Percentiles rank a stretch among this genome's conserved stretches.
phyloP scores from a whole-genome alignment of 2,329 filamentous ascomycete genomes.

The Monosporascus sp. region DNA sequence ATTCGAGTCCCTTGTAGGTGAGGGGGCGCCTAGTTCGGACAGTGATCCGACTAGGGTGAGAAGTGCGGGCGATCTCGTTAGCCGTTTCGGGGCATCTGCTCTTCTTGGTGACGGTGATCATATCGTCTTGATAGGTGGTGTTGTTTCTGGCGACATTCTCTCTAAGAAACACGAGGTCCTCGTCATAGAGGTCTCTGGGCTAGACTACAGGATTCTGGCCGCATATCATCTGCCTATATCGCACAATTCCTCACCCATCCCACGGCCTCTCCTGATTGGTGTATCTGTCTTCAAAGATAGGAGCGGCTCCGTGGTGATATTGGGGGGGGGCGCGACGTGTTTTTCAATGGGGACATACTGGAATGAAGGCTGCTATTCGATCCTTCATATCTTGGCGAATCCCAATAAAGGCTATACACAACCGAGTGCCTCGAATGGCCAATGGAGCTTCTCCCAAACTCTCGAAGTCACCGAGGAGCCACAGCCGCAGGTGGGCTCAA shows the following conservation, averaged over 20 bases:
- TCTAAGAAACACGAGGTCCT: conserved; percentile 46
- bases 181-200: conserved; percentile 29
- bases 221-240: conserved; percentile 3
- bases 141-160: conserved; percentile 36
- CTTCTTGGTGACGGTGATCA: conserved; percentile 20
- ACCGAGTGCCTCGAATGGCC: background rate
- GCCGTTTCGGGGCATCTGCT: conserved; percentile 39
- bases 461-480: conserved; percentile 14
- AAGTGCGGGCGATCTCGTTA: conserved; percentile 11
- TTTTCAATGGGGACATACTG: conserved; percentile 88
- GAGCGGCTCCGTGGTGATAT: conserved; percentile 49
- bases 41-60: conserved; percentile 3
- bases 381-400: background rate
- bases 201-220: conserved; percentile 20
- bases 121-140: conserved; percentile 37
- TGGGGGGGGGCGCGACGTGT: conserved; percentile 80
- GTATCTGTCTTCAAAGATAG: conserved; percentile 48
- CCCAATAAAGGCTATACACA: background rate
- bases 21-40: conserved; percentile 5
- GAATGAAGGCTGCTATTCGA: conserved; percentile 50
- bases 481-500: background rate
- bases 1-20: conserved; percentile 15
- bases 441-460: conserved; percentile 12
- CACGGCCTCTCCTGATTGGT: conserved; percentile 66
- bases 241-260: background rate